These are phyloP conservation scores for Hanseniaspora valbyensis DNA, from an alignment of 805 yeast genomes.

Conservation along the genomic window DNA sequence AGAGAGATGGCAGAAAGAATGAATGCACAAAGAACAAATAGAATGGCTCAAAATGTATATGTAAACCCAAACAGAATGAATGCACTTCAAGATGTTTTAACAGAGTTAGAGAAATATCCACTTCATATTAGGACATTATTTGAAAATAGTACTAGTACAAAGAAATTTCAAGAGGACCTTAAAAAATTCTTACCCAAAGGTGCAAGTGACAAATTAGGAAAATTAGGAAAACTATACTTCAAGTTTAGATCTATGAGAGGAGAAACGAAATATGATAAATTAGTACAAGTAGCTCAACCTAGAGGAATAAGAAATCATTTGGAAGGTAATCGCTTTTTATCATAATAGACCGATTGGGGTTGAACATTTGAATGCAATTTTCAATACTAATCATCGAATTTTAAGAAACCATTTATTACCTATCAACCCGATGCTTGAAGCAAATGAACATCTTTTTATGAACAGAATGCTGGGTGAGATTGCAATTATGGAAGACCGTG, in stretches of 20 bases:
- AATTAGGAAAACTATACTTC: slow-evolving; percentile 10
- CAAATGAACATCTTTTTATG: neutral
- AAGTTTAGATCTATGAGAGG: slow-evolving; percentile 6
- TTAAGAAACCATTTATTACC: neutral
- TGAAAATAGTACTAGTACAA: neutral
- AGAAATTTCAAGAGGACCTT: neutral
- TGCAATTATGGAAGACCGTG: neutral
- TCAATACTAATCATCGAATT: neutral
- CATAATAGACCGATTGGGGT: no score
- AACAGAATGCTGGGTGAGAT: neutral
- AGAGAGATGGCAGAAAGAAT: neutral
- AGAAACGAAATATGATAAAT: neutral
- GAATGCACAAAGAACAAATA: neutral
- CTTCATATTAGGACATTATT: neutral
- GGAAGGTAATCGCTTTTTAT: neutral
- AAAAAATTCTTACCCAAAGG: neutral
- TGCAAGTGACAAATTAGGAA: neutral
- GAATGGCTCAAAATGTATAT: neutral
- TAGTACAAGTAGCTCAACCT: neutral
- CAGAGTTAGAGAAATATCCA: slow-evolving; percentile 7
- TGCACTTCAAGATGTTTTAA: neutral
- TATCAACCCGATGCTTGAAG: neutral
- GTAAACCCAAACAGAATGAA: neutral
- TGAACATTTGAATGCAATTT: neutral
- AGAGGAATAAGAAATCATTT: neutral